phyloP scores from a whole-genome alignment of 2,329 filamentous ascomycete species.

The Myriosclerotinia duriaeana region DNA sequence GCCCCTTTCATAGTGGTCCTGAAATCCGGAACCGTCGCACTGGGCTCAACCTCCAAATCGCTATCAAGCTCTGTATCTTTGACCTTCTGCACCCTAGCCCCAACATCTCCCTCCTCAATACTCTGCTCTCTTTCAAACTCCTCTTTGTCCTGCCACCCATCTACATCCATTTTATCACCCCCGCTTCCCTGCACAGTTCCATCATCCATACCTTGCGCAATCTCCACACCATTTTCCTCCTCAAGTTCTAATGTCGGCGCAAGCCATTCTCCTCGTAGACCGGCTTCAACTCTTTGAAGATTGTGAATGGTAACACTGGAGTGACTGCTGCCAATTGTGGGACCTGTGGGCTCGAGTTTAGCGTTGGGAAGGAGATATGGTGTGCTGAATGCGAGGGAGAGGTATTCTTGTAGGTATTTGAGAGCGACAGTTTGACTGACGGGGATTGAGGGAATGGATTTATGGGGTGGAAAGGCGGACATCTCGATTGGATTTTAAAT shows the following conservation, averaged over 20 bases:
- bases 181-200: conserved; percentile 32
- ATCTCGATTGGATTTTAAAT: conserved; percentile 29
- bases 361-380: conserved; percentile 41
- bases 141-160: conserved; percentile 43
- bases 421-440: conserved; percentile 37
- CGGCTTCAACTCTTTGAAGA: conserved; percentile 52
- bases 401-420: conserved; percentile 38
- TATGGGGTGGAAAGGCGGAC: conserved; percentile 39
- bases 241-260: conserved; percentile 45
- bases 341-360: conserved; percentile 39
- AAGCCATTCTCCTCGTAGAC: conserved; percentile 52
- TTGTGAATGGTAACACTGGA: conserved; percentile 51
- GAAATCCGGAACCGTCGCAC: background rate
- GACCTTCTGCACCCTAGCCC: conserved; percentile 25
- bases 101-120: conserved; percentile 36
- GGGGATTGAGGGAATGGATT: conserved; percentile 34
- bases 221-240: conserved; percentile 28
- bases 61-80: conserved; percentile 43
- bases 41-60: conserved; percentile 39
- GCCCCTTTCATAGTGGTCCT: conserved; percentile 45
- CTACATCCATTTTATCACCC: conserved; percentile 35
- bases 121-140: conserved; percentile 42
- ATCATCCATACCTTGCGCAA: conserved; percentile 36
- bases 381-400: conserved; percentile 32
- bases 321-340: conserved; percentile 34